Percentiles rank a stretch among this genome's conserved stretches.
phyloP scores from a whole-genome alignment of 441 rosid species.

The Oxalis stricta region DNA sequence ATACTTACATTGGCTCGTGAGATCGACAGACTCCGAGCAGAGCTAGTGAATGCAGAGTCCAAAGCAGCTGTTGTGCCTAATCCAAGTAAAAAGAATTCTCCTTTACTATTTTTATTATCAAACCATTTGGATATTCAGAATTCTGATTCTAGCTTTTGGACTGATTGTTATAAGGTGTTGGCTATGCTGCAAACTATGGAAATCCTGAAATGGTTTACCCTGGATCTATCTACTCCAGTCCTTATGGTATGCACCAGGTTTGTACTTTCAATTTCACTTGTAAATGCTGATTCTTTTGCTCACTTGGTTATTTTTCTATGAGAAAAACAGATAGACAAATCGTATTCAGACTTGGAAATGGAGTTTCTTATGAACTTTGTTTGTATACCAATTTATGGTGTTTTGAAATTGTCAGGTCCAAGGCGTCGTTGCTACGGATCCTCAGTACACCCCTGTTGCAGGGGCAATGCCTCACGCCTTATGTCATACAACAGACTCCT shows the following conservation, averaged over 20 bases:
- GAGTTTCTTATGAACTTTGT: too few relatives aligned
- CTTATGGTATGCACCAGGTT: slow-evolving; percentile 39
- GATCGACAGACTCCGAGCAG: slow-evolving; percentile 33
- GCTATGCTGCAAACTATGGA: slow-evolving; percentile 30
- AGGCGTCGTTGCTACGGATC: too few relatives aligned
- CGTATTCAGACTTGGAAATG: too few relatives aligned
- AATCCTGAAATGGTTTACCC: slow-evolving; percentile 23
- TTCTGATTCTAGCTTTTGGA: slow-evolving; percentile 1
- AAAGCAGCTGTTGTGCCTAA: slow-evolving; percentile 25
- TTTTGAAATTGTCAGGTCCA: too few relatives aligned
- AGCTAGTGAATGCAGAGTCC: slow-evolving; percentile 34
- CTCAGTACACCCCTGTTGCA: too few relatives aligned
- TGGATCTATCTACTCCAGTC: slow-evolving; percentile 17
- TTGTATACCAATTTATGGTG: too few relatives aligned
- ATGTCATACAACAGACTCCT: too few relatives aligned
- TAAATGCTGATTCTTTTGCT: too few relatives aligned
- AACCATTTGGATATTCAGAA: neutral
- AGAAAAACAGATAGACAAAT: too few relatives aligned
- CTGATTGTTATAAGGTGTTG: slow-evolving; percentile 20
- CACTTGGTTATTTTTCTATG: neutral
- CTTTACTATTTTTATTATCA: neutral
- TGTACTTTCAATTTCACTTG: neutral
- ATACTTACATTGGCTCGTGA: slow-evolving; percentile 30
- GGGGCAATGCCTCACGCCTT: too few relatives aligned
- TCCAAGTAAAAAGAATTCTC: slow-evolving; percentile 29